A percentile compares a stretch with the other conserved stretches of the same genome.
Evolutionary conservation across 73 alveolate species (phyloP).

Genomic region (Paramecium tetraurelia): DNA sequence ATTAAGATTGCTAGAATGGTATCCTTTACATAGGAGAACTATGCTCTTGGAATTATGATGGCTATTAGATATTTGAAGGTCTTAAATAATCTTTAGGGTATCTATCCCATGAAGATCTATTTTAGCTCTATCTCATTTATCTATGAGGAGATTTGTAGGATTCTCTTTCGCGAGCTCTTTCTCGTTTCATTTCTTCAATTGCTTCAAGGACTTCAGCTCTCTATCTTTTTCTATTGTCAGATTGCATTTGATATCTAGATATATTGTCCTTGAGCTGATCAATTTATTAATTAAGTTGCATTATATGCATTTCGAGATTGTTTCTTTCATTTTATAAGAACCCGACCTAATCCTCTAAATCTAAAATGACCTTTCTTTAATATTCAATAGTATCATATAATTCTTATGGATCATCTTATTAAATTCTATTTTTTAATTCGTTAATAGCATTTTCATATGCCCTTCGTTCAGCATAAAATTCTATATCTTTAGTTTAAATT

Average conservation of each 20-base stretch:
- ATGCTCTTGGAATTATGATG: neutral
- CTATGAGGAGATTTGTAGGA: constrained; percentile 35
- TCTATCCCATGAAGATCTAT: constrained; percentile 26
- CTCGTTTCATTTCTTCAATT: constrained; percentile 31
- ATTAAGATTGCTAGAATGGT: neutral
- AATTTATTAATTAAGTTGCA: neutral
- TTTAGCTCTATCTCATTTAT: neutral
- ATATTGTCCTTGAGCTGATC: constrained; percentile 2
- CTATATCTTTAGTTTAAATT: constrained; percentile 9
- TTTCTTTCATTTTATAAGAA: constrained; percentile 27
- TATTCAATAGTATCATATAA: constrained; percentile 35
- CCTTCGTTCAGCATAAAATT: constrained; percentile 39
- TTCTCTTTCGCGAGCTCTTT: constrained; percentile 44
- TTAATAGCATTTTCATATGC: constrained; percentile 43
- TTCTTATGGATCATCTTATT: constrained; percentile 28
- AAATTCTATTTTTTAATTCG: neutral
- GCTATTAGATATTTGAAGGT: neutral
- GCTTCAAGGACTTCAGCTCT: constrained; percentile 49
- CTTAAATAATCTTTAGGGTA: neutral
- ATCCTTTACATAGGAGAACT: constrained; percentile 2
- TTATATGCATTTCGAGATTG: neutral
- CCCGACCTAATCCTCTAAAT: neutral
- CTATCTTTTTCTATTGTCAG: constrained; percentile 11
- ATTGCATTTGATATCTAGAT: neutral
- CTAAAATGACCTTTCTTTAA: constrained; percentile 5